Evolutionary conservation across 306 rosid species (phyloP).

Genomic region (Glycine latifolia): DNA sequence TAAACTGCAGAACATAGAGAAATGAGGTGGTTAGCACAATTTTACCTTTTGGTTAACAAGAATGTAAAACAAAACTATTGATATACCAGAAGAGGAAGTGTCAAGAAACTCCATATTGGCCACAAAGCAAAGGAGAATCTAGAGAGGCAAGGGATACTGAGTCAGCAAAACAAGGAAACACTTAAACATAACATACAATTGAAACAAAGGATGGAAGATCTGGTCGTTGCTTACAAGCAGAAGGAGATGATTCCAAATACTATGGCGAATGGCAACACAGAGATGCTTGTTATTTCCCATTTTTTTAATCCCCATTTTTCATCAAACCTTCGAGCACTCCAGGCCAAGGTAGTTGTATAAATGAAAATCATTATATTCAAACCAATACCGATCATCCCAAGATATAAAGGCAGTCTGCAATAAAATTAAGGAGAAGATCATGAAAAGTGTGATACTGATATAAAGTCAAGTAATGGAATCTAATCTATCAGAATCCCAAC

Average conservation of each 20-base stretch:
- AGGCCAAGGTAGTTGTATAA: slow-evolving; percentile 79
- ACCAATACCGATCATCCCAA: slow-evolving; percentile 85
- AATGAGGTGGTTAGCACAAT: slow-evolving; percentile 44
- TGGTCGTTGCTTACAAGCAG: slow-evolving; percentile 74
- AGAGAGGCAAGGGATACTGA: slow-evolving; percentile 15
- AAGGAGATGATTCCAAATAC: slow-evolving; percentile 82
- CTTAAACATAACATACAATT: slow-evolving; percentile 12
- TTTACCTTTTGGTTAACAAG: slow-evolving; percentile 28
- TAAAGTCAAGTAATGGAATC: slow-evolving; percentile 31
- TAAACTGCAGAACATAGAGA: slow-evolving; percentile 74
- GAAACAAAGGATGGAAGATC: slow-evolving; percentile 20
- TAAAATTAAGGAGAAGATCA: slow-evolving; percentile 41
- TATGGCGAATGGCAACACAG: slow-evolving; percentile 82
- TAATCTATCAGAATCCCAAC: slow-evolving; percentile 29
- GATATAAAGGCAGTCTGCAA: slow-evolving; percentile 90
- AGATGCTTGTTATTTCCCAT: slow-evolving; percentile 82
- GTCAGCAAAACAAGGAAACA: slow-evolving; percentile 49
- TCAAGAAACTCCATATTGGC: slow-evolving; percentile 96
- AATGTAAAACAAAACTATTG: slow-evolving; percentile 28
- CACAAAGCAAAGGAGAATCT: slow-evolving; percentile 93
- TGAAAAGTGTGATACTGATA: slow-evolving; percentile 38
- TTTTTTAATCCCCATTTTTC: slow-evolving; percentile 91
- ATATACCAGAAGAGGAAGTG: slow-evolving; percentile 95
- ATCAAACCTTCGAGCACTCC: slow-evolving; percentile 80
- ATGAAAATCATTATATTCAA: slow-evolving; percentile 75